Evolutionary conservation across 202 grass and related monocot species (phyloP), one percentile per base, ranked within the genome.

Genomic region (Hordeum pubiflorum): DNA sequence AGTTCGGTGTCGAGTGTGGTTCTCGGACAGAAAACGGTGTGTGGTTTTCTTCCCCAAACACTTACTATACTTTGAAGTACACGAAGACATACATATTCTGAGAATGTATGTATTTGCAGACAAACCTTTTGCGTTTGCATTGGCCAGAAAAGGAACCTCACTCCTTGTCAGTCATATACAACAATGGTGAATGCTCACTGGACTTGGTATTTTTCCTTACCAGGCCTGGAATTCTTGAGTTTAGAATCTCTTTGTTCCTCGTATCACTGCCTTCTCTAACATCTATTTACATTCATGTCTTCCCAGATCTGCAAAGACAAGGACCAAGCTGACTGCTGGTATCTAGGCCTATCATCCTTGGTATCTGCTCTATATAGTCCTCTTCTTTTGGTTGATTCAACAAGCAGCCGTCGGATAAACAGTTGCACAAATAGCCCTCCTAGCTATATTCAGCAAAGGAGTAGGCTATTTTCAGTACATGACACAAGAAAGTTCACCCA

Each of bases 251-350:
- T 63, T 83, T 39, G 72, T 59, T 37, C 44, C 33, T 66, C n/a
- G 15, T 50, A n/a, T 56, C 36, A 52, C 57, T 69, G 58, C 55
- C 50, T 67, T 39, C 13, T 23, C 69, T 56, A 12, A 76, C 6
- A 26, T 18, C 4, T 52, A 37, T 63, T 77, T 9, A 31, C 24
- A 67, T 48, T 79, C 54, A 67, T 80, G 8, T 83, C 75, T 41
- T 41, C 15, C 21, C 87, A 99, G 92, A 93, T 99, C 71, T 99
- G 92, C 83, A 93, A 90, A 86, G 92, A 99, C 81, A 96, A 79
- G 74, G 85, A 89, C 75, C 96, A 99, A 82, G 92, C 90, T 68
- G 90, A 96, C 81, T 89, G 84, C 57, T 99, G 92, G 96, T 82
- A 86, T 86, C 23, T 90, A 67, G 90, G 92, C 26, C 85, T 99